A percentile compares a stretch with the other conserved stretches of the same genome.
These are phyloP conservation scores for Penicillium parvum DNA, from an alignment of 495 filamentous ascomycete genomes.

Conservation along the genomic window DNA sequence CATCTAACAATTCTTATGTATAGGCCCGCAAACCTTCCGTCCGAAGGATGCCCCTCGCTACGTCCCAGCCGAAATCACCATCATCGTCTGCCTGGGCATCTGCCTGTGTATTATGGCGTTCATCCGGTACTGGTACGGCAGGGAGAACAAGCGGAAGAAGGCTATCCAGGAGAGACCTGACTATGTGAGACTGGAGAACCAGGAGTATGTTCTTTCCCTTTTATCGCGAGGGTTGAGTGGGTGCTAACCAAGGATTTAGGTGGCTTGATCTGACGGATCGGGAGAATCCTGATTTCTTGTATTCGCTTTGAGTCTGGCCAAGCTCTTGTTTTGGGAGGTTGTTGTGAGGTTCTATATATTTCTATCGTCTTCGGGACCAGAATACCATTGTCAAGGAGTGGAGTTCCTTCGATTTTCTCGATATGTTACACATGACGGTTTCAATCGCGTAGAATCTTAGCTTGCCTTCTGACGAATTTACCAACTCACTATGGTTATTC, in stretches of 20 bases:
- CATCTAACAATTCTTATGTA: neutral
- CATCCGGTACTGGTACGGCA: conserved; percentile 58
- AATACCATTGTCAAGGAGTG: too few relatives aligned
- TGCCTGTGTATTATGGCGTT: conserved; percentile 54
- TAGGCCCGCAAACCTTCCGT: conserved; percentile 56
- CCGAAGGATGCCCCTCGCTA: conserved; percentile 57
- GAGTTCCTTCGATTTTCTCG: too few relatives aligned
- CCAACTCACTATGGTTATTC: too few relatives aligned
- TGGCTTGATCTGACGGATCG: conserved; percentile 56
- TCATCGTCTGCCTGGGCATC: conserved; percentile 59
- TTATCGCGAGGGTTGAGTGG: neutral
- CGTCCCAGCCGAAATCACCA: conserved; percentile 62
- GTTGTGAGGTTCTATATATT: neutral
- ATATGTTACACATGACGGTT: too few relatives aligned
- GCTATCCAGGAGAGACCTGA: conserved; percentile 47
- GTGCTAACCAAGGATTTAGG: conserved; percentile 19
- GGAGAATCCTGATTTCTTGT: conserved; percentile 40
- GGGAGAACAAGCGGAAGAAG: conserved; percentile 59
- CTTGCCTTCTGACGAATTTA: too few relatives aligned
- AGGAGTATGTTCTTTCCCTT: conserved; percentile 44
- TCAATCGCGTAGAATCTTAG: too few relatives aligned
- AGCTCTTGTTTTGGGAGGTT: neutral
- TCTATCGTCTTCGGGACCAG: neutral
- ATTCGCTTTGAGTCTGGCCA: conserved; percentile 21
- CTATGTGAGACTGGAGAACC: conserved; percentile 63